Evolutionary conservation across 129 eudicot species (phyloP).

Genomic region (Lactuca sativa): DNA sequence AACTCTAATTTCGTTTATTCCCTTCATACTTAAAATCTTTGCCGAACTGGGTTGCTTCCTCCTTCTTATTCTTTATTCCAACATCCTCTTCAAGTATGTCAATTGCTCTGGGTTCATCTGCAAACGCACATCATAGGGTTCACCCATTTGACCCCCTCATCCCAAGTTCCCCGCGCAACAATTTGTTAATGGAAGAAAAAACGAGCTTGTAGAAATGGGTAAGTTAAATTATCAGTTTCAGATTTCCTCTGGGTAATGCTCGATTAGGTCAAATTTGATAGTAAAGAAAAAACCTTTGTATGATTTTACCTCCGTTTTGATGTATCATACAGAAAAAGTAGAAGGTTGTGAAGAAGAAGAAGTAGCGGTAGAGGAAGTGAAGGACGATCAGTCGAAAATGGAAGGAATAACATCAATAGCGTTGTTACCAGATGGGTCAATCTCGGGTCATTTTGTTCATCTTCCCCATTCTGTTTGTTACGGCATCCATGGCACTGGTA

Average conservation of each 20-base stretch:
- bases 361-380: constrained; percentile 18
- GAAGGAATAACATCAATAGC: constrained; percentile 95
- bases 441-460: constrained; percentile 92
- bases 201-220: constrained; percentile 36
- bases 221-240: not conserved
- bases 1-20: too few species aligned
- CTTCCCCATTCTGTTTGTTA: constrained; percentile 83
- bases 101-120: too few species aligned
- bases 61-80: too few species aligned
- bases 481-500: constrained; percentile 91
- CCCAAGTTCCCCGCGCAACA: not conserved
- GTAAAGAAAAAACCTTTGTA: constrained; percentile 9
- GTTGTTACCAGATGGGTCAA: constrained; percentile 71
- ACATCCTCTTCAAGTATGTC: too few species aligned
- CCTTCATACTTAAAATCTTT: too few species aligned
- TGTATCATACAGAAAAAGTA: constrained; percentile 6
- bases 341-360: constrained; percentile 20
- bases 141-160: not conserved
- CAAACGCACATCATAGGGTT: too few species aligned
- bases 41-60: too few species aligned
- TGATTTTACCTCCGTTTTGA: not conserved
- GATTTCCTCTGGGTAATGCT: constrained; percentile 5
- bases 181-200: constrained; percentile 31
- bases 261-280: not conserved
- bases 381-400: constrained; percentile 40